phyloP scores from a whole-genome alignment of 225 moss, liverwort and hornwort species.

The Marchantia polymorpha region DNA sequence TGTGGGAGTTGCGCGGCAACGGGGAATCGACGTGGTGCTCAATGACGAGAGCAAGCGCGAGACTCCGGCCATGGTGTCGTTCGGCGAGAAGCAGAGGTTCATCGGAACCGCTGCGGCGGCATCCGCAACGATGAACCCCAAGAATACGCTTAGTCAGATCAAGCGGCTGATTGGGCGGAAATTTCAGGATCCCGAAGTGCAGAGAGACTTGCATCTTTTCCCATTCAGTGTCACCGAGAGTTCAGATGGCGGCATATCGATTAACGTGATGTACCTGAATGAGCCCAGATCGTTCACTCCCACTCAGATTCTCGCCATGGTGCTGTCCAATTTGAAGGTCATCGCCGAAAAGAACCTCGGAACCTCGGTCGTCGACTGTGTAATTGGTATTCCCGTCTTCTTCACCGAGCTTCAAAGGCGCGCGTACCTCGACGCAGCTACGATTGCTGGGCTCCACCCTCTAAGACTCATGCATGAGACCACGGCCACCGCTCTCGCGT shows the following conservation, averaged over 20 bases:
- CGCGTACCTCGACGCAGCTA: constrained; percentile 88
- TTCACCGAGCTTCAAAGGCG: constrained; percentile 98
- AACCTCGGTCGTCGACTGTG: constrained; percentile 89
- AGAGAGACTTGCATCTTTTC: constrained; percentile 77
- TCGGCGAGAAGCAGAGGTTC: constrained; percentile 98
- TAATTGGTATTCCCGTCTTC: constrained; percentile 92
- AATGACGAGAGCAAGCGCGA: constrained; percentile 99
- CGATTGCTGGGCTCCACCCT: constrained; percentile 83
- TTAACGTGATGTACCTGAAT: constrained; percentile 75
- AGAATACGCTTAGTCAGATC: constrained; percentile 90
- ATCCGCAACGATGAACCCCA: constrained; percentile 92
- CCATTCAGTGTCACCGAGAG: constrained; percentile 82
- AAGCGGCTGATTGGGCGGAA: constrained; percentile 92
- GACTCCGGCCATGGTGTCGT: constrained; percentile 97
- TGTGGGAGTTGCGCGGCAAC: constrained; percentile 92
- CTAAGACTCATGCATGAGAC: constrained; percentile 97
- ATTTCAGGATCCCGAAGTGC: constrained; percentile 92
- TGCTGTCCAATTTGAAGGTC: constrained; percentile 80
- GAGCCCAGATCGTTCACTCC: constrained; percentile 80
- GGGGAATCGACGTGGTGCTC: constrained; percentile 96
- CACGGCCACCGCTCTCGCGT: constrained; percentile 90
- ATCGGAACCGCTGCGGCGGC: constrained; percentile 87
- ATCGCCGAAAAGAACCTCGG: constrained; percentile 98
- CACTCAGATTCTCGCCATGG: constrained; percentile 88
- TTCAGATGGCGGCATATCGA: constrained; percentile 60